These are phyloP conservation scores for Vigna trinervia DNA, from an alignment of 306 rosid species.

Conservation along the genomic window DNA sequence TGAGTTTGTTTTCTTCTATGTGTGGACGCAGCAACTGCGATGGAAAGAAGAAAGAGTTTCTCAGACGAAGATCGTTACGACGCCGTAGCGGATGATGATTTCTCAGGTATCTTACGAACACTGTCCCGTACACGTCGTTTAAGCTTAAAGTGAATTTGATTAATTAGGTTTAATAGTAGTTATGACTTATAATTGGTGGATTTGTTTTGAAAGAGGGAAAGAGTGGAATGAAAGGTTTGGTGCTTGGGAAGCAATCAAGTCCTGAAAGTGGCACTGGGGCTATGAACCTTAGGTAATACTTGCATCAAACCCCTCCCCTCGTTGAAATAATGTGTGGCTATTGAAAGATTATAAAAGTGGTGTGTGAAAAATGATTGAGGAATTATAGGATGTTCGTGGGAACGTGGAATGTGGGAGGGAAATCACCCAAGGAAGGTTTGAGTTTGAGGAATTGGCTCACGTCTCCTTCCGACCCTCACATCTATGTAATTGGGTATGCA, in stretches of 20 bases:
- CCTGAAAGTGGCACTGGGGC: constrained; percentile 35
- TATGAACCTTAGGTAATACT: constrained; percentile 59
- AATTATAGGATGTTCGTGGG: constrained; percentile 78
- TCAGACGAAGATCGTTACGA: constrained; percentile 69
- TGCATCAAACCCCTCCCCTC: constrained; percentile 19
- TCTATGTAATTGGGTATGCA: constrained; percentile 81
- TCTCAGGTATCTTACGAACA: constrained; percentile 57
- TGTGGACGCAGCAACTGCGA: constrained; percentile 45
- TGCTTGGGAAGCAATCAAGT: constrained; percentile 38
- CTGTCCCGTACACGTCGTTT: neutral
- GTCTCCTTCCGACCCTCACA: constrained; percentile 66
- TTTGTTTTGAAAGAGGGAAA: constrained; percentile 48
- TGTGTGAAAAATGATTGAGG: neutral
- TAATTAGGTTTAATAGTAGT: constrained; percentile 10
- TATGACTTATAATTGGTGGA: too few relatives aligned
- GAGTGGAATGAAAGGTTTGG: constrained; percentile 39
- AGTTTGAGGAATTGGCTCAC: constrained; percentile 77
- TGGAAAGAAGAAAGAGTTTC: constrained; percentile 67
- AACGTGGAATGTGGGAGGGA: constrained; percentile 99
- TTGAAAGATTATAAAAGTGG: neutral
- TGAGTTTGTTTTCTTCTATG: neutral
- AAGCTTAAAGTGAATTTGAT: neutral
- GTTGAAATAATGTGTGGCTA: constrained; percentile 37
- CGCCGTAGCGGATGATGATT: constrained; percentile 54
- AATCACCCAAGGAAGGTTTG: constrained; percentile 68